Conservation (phyloP, 495 filamentous ascomycete species). For the Baudoinia panamericana region DNA sequence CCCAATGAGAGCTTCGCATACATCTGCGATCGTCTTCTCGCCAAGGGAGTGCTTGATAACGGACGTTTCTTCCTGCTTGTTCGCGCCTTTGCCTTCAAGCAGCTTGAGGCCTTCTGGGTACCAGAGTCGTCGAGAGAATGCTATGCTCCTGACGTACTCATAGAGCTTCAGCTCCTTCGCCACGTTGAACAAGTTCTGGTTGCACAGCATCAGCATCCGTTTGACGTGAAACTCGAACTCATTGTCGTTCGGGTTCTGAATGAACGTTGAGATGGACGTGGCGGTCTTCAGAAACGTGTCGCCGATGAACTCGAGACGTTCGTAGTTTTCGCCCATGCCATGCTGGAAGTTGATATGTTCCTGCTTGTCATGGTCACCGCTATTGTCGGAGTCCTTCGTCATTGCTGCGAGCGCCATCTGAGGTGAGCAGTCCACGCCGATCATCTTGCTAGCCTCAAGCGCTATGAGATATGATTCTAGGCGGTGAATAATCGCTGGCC, state of each 20-base stretch:
- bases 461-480: conserved; percentile 73
- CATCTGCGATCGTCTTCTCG: conserved; percentile 92
- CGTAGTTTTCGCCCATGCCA: conserved; percentile 96
- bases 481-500: conserved; percentile 74
- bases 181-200: conserved; percentile 70
- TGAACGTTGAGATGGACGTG: conserved; percentile 74
- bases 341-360: conserved; percentile 62
- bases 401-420: conserved; percentile 74
- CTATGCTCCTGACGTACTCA: conserved; percentile 66
- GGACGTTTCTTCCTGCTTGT: conserved; percentile 43
- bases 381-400: conserved; percentile 90
- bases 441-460: conserved; percentile 51
- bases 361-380: conserved; percentile 50
- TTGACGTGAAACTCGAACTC: conserved; percentile 84
- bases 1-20: conserved; percentile 89
- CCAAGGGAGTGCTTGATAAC: conserved; percentile 52
- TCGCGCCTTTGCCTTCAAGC: conserved; percentile 46
- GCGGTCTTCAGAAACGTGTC: conserved; percentile 94
- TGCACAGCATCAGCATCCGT: conserved; percentile 85
- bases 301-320: conserved; percentile 85
- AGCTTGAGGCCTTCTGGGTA: conserved; percentile 66
- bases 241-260: conserved; percentile 57
- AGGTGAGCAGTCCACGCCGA: conserved; percentile 47
- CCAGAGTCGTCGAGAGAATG: conserved; percentile 68
- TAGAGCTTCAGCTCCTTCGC: conserved; percentile 53